These are phyloP conservation scores for Tolypocladium pustulatum DNA, from an alignment of 2,329 filamentous ascomycete genomes.

Conservation along the genomic window DNA sequence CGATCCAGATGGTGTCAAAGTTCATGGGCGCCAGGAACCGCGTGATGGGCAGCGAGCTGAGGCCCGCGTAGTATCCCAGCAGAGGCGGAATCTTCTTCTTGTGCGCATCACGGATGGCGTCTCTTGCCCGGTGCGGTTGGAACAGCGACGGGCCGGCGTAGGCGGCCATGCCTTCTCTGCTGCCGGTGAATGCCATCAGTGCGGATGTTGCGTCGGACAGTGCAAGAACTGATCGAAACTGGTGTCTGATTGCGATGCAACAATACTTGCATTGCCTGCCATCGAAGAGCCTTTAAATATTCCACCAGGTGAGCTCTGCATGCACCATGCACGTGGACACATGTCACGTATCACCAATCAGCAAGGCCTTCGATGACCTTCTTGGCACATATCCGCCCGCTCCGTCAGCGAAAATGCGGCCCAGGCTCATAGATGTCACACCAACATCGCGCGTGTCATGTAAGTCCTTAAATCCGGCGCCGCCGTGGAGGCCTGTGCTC, in stretches of 20 bases:
- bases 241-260: background rate
- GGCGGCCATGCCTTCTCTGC: conserved; percentile 23
- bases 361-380: background rate
- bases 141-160: conserved; percentile 33
- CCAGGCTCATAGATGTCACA: background rate
- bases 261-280: background rate
- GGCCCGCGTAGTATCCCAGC: conserved; percentile 29
- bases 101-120: conserved; percentile 35
- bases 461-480: background rate
- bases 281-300: background rate
- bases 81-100: conserved; percentile 32
- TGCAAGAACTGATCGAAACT: background rate
- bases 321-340: background rate
- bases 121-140: conserved; percentile 32
- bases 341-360: background rate
- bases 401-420: background rate
- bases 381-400: background rate
- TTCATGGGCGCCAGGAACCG: conserved; percentile 30
- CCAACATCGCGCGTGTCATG: background rate
- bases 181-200: background rate
- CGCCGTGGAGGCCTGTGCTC: background rate
- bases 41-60: conserved; percentile 27
- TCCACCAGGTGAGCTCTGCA: background rate
- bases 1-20: conserved; percentile 33
- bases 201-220: background rate